phyloP scores from a whole-genome alignment of 1,139 yeast species.

The Wickerhamomyces sp. region DNA sequence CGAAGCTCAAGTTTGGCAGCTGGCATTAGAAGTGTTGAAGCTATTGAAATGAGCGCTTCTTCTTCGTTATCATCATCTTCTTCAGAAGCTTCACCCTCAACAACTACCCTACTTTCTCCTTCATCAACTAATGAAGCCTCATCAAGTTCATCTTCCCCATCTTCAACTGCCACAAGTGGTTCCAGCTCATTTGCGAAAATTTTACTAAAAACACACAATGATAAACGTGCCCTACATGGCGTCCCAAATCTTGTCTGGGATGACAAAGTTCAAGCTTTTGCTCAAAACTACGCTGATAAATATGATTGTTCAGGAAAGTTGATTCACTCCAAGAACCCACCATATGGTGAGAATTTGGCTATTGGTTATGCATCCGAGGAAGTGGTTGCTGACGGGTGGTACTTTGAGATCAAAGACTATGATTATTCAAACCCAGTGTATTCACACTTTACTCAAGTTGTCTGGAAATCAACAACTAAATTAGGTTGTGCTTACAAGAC shows the following conservation, averaged over 20 bases:
- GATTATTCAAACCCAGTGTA: slow-evolving; percentile 41
- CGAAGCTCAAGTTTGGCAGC: too few relatives aligned
- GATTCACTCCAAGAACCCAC: slow-evolving; percentile 47
- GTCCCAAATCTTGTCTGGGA: slow-evolving; percentile 46
- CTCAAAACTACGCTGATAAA: slow-evolving; percentile 42
- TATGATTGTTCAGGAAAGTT: slow-evolving; percentile 50
- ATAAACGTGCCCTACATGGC: slow-evolving; percentile 49
- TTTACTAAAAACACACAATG: too few relatives aligned
- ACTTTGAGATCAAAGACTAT: slow-evolving; percentile 50
- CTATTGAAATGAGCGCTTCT: too few relatives aligned
- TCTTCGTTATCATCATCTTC: too few relatives aligned
- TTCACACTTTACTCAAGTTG: slow-evolving; percentile 64
- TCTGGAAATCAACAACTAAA: slow-evolving; percentile 54
- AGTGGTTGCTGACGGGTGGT: slow-evolving; percentile 61
- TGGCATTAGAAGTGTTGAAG: too few relatives aligned
- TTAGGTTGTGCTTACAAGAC: slow-evolving; percentile 46
- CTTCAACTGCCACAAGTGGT: too few relatives aligned
- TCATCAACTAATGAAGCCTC: too few relatives aligned
- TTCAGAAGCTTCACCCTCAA: too few relatives aligned
- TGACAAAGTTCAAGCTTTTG: slow-evolving; percentile 32
- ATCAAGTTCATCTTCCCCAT: too few relatives aligned
- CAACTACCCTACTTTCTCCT: too few relatives aligned
- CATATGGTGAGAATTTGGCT: slow-evolving; percentile 60
- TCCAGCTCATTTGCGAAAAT: too few relatives aligned
- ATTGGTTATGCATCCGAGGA: slow-evolving; percentile 45